These are phyloP conservation scores for Bodo saltans DNA, from an alignment of 78 protist genomes.

Conservation along the genomic window DNA sequence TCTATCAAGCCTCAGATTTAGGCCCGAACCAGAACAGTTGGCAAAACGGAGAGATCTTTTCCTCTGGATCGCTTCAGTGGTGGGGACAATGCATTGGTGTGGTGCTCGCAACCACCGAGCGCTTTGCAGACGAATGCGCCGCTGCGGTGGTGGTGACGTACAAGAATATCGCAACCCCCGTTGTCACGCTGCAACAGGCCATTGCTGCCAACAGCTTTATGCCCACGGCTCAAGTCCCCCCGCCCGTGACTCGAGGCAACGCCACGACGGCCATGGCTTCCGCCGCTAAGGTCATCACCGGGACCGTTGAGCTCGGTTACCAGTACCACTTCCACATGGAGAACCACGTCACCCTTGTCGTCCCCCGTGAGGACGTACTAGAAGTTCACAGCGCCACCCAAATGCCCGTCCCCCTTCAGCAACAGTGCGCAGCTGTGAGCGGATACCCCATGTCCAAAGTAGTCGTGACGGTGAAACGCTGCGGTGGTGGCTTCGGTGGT, in stretches of 20 bases:
- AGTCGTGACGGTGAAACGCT: conserved; percentile 46
- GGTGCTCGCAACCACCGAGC: conserved; percentile 65
- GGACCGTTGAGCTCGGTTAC: conserved; percentile 64
- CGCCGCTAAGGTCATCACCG: conserved; percentile 50
- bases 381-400: conserved; percentile 67
- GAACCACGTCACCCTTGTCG: conserved; percentile 60
- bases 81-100: conserved; percentile 76
- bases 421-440: conserved; percentile 47
- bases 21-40: conserved; percentile 19
- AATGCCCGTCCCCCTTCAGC: conserved; percentile 69
- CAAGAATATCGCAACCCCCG: conserved; percentile 48
- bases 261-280: conserved; percentile 33
- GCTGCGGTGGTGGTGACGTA: conserved; percentile 45
- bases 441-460: conserved; percentile 69
- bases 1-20: conserved; percentile 35
- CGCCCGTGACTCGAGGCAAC: too few species aligned
- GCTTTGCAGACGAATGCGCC: conserved; percentile 60
- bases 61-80: conserved; percentile 25
- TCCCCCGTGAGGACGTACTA: conserved; percentile 70
- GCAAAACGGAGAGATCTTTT: conserved; percentile 76
- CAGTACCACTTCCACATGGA: conserved; percentile 96
- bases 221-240: not conserved
- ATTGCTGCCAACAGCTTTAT: conserved; percentile 40
- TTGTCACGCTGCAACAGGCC: conserved; percentile 80
- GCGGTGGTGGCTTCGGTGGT: conserved; percentile 99